Base-by-base conservation (phyloP, 2,329 filamentous ascomycete species). In the Neoarthrinium moseri region DNA sequence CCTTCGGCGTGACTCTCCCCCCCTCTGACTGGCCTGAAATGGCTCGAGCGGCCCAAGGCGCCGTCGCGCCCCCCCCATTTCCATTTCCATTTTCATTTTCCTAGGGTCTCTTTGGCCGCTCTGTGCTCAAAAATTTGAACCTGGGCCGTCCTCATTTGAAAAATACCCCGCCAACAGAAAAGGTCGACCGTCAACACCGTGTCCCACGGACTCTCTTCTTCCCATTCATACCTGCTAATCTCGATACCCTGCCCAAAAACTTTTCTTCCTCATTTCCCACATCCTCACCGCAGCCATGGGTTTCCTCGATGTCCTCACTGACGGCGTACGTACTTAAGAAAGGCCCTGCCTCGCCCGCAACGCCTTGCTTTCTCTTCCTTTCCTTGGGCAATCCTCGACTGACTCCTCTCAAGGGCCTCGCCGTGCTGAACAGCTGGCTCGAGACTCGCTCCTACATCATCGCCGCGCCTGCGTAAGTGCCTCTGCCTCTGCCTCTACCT, bases 391-490 rank as follows among this genome's bases (percentile, higher is more conserved):
- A 38, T 21, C 29, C 34, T 29, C 47, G 51, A 46, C 52, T 54
- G 41, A 55, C 48, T 27, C 29, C 27, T 39, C 18, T 35, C 40
- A 24, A 49, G 47, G 47, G 39, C 26, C 32, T 46, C 46, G 30
- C 45, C 69, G 68, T 63, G 56, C 75, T 84, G 54, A 79, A 85
- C 70, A 75, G 71, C 71, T 85, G 77, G 77, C 68, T 82, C 58
- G 74, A 73, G 62, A 84, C 81, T 59, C 78, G 82, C 65, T 85
- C 80, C 69, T 89, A 89, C 75, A 79, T 89, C 62, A 70, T 82
- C 70, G 30, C 42, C 30, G 33, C 40, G 21, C 40, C 30, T 37
- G 26, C 30, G 42, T 44, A 44, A 44, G 42, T 37, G 12, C 15
- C 33, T n/a, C n/a, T n/a, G 10, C 29, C 22, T 34, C 27, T 29